Evolutionary conservation across 805 yeast species (phyloP).

Genomic region (Metschnikowia shivogae): DNA sequence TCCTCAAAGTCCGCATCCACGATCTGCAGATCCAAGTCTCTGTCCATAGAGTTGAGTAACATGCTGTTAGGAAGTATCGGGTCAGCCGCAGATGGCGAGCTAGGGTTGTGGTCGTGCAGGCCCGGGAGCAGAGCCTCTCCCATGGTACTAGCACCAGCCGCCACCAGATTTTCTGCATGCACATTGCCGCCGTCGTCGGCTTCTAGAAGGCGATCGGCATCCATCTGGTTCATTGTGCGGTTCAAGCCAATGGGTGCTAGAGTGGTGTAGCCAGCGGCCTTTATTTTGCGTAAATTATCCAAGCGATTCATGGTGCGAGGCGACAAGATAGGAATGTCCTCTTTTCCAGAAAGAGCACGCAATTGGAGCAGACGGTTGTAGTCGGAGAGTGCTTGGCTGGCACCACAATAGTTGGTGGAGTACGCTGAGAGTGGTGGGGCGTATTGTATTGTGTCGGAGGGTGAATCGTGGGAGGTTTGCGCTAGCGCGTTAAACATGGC

Average conservation of each 20-base stretch:
- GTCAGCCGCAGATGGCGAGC: background rate
- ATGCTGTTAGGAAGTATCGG: background rate
- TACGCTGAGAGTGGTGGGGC: conserved; percentile 57
- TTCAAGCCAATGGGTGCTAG: conserved; percentile 38
- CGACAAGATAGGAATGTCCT: conserved; percentile 14
- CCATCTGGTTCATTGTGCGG: conserved; percentile 39
- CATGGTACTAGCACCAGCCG: conserved; percentile 4
- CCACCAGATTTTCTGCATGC: conserved; percentile 17
- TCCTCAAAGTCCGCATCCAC: conserved; percentile 23
- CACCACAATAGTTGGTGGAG: conserved; percentile 40
- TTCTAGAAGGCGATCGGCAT: conserved; percentile 13
- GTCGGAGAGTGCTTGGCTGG: conserved; percentile 17
- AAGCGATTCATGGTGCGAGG: conserved; percentile 21
- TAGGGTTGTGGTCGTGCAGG: background rate
- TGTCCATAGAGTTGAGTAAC: conserved; percentile 5
- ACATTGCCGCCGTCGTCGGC: conserved; percentile 7
- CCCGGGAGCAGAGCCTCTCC: conserved; percentile 1
- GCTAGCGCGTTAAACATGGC: conserved; percentile 10
- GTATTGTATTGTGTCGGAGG: conserved; percentile 18
- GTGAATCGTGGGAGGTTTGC: conserved; percentile 11
- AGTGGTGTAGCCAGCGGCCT: conserved; percentile 31
- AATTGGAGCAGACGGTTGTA: conserved; percentile 20
- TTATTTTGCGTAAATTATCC: conserved; percentile 23
- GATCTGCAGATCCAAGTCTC: conserved; percentile 16
- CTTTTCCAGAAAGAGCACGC: conserved; percentile 11